phyloP scores from a whole-genome alignment of 352 stramenopile species.

The Phytophthora pseudosyringae region DNA sequence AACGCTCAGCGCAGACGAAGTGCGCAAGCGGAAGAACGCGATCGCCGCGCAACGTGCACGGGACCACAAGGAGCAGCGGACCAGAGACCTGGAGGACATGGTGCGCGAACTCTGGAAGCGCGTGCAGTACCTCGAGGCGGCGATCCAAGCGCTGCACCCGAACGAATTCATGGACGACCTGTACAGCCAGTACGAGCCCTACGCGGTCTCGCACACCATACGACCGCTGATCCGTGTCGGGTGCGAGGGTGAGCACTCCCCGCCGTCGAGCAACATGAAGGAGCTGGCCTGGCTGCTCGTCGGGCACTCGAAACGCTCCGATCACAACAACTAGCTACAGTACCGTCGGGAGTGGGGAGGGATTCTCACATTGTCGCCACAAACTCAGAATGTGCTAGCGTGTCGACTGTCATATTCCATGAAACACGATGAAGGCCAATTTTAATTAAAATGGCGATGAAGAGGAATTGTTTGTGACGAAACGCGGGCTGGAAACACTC shows the following conservation, averaged over 20 bases:
- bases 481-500: too few species aligned
- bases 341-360: not conserved
- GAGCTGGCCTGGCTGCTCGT: constrained; percentile 40
- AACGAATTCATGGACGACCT: constrained; percentile 38
- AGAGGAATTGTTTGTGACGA: too few species aligned
- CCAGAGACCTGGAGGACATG: constrained; percentile 62
- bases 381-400: not conserved
- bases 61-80: constrained; percentile 63
- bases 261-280: constrained; percentile 26
- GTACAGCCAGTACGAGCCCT: constrained; percentile 54
- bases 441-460: too few species aligned
- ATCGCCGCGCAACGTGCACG: constrained; percentile 65
- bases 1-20: constrained; percentile 51
- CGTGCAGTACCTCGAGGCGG: constrained; percentile 64
- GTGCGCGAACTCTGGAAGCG: constrained; percentile 62
- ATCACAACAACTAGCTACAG: constrained; percentile 10
- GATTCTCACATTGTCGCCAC: not conserved
- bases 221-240: constrained; percentile 21
- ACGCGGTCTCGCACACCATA: constrained; percentile 36
- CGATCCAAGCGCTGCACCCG: constrained; percentile 43
- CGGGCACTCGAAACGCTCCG: constrained; percentile 16
- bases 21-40: constrained; percentile 76
- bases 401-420: too few species aligned
- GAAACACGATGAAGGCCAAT: too few species aligned
- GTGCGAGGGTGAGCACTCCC: constrained; percentile 7